A percentile compares a stretch with the other conserved stretches of the same genome.
Conservation (phyloP, 2,329 filamentous ascomycete genomes). For the Tolypocladium pustulatum region DNA sequence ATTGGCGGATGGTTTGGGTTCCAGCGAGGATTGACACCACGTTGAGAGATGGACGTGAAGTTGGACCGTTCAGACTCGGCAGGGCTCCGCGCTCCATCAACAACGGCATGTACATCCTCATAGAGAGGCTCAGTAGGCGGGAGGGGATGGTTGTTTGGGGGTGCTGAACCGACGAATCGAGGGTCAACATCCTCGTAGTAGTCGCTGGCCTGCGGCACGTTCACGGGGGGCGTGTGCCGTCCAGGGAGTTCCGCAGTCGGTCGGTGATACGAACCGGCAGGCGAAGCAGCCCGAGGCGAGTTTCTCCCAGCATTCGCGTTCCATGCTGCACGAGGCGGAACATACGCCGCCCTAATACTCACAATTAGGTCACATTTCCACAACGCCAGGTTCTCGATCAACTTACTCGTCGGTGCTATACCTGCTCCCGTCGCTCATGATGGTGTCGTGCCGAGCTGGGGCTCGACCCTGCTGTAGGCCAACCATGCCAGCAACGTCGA, state of each 20-base stretch:
- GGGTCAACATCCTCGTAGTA: conserved; percentile 96
- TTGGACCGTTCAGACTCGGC: conserved; percentile 69
- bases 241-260: conserved; percentile 24
- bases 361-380: neutral
- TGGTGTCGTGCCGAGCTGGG: conserved; percentile 33
- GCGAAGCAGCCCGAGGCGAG: conserved; percentile 35
- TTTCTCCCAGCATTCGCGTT: conserved; percentile 31
- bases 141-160: conserved; percentile 12
- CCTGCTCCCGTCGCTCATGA: conserved; percentile 56
- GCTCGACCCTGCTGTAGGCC: conserved; percentile 50
- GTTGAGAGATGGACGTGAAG: conserved; percentile 85
- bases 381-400: neutral
- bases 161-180: conserved; percentile 52
- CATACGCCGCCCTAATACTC: conserved; percentile 33
- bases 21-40: conserved; percentile 84
- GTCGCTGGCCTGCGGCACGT: conserved; percentile 24
- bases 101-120: conserved; percentile 49
- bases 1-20: conserved; percentile 42
- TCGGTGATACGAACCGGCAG: conserved; percentile 25
- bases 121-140: conserved; percentile 34
- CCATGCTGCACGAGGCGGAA: conserved; percentile 48
- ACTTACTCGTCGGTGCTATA: conserved; percentile 64
- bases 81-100: conserved; percentile 53
- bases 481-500: conserved; percentile 64
- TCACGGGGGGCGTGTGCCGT: conserved; percentile 22